Evolutionary conservation across 495 filamentous ascomycete species (phyloP), one percentile per base, ranked within the genome.

Genomic region (Podospora anserina): DNA sequence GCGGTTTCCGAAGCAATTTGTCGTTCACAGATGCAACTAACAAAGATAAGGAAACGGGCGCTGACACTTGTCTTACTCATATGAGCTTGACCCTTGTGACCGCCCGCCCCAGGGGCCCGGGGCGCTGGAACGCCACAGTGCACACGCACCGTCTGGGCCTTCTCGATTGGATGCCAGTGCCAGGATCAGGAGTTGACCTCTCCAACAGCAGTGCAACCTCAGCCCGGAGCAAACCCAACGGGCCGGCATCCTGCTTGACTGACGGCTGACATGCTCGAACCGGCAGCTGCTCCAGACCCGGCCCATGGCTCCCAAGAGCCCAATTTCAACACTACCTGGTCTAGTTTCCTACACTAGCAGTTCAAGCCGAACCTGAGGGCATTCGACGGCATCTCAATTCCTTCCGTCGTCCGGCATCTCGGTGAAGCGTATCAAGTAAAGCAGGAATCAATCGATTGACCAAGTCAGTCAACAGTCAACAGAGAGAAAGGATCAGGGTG

Each of bases 11-110:
- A 56, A 18, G 54, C 15, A 20, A 56, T 18, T 56, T 56, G 54
- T 56, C 54, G 54, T 18, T 2, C 19, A 18, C 19, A 56, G 2
- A 18, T 58, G 55, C 55, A 26, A 26, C 55, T 58, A 19, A 26
- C 23, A 58, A 58, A 58, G 55, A 58, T 58, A 20, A 20, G n/a
- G n/a, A 26, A 58, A 58, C 6, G 54, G 54, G 54, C 55, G 55
- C 55, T 58, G 55, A 58, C 55, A 58, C 55, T 58, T 58, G 55
- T 58, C 55, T 58, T 58, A 58, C n/a, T 58, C 55, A 58, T 23
- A 23, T 7, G 23, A 20, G n/a, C 55, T 56, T 56, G 39, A 49
- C 39, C 23, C 55, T 58, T 58, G 55, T 58, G 55, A 58, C n/a
- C 23, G 19, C 20, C 9, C 20, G 15, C n/a, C n/a, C n/a, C 55